Base-by-base conservation (phyloP, 192 early-diverging fungal species). In the Jimgerdemannia flammicorona region DNA sequence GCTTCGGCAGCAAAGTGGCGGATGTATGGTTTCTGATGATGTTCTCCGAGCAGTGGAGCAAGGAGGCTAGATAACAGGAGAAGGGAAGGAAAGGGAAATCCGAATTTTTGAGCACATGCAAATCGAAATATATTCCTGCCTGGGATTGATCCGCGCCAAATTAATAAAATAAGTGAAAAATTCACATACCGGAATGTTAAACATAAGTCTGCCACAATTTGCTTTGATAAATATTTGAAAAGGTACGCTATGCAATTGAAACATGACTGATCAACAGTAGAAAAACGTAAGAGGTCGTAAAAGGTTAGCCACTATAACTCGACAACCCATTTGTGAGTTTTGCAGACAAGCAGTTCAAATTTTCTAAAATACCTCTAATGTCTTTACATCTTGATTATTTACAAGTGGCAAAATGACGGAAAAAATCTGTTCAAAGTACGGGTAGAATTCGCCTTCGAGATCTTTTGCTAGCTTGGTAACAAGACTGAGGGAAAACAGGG, bases 1-100 rank as follows among this genome's bases (percentile, higher is more conserved):
- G 96, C 87, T 81, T 99, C 95, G 68, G 95, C 94, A 2, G 95
- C 89, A 79, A 99, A 99, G 64, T 90, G 87, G 63, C 95, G 91
- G 40, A 96, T 90, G 82, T 93, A 93, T 44, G 86, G 82, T 66
- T 92, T 92, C 77, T 92, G 87, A 66, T 80, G 75, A 72, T 89
- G 83, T 70, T 90, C 81, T 72, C 86, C 85, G 10, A 99, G 85
- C 18, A 94, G 80, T 3, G 91, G 92, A 18, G 88, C 75, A 17
- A 98, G 74, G n/a, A 95, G 85, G 43, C 88, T 91, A 75, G 9
- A 40, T 4, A 20, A 43, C 4, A 68, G 69, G 29, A 54, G 63
- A 39, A 70, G 10, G 14, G 10, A 69, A 29, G 14, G 4, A 79
- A 11, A 17, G 6, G 43, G 3, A 4, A 77, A 11, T 43, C 49